These are phyloP conservation scores for Przewalskia tangutica DNA, from an alignment of 257 asterid species.

Conservation along the genomic window DNA sequence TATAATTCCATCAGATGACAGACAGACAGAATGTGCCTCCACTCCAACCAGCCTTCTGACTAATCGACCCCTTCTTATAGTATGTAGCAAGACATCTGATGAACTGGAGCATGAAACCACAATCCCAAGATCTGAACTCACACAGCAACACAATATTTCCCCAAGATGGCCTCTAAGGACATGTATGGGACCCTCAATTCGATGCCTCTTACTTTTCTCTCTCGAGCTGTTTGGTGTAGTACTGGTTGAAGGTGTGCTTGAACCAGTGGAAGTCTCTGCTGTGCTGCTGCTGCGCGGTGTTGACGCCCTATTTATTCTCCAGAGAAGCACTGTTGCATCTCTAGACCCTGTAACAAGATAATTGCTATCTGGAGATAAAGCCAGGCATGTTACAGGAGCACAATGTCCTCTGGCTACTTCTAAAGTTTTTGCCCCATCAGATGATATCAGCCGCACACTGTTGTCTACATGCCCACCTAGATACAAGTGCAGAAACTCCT, in stretches of 20 bases:
- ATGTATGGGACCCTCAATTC: constrained; percentile 89
- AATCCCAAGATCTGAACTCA: constrained; percentile 90
- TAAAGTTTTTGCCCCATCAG: constrained; percentile 89
- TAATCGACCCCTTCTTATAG: constrained; percentile 76
- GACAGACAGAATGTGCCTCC: constrained; percentile 71
- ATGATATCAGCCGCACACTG: constrained; percentile 78
- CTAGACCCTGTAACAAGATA: constrained; percentile 91
- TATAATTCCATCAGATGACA: constrained; percentile 77
- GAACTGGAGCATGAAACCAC: constrained; percentile 80
- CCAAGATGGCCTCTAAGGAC: constrained; percentile 87
- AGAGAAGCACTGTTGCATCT: constrained; percentile 73
- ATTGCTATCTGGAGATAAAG: constrained; percentile 72
- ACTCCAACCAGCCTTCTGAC: constrained; percentile 65
- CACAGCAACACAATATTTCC: constrained; percentile 73
- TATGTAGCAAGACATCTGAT: constrained; percentile 76
- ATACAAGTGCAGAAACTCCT: constrained; percentile 7
- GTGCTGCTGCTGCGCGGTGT: constrained; percentile 35
- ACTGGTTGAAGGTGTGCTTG: constrained; percentile 48
- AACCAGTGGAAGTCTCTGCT: constrained; percentile 44
- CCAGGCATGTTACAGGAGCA: constrained; percentile 87
- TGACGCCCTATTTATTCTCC: constrained; percentile 70
- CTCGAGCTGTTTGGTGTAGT: constrained; percentile 29
- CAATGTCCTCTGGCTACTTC: constrained; percentile 95
- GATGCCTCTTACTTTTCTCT: constrained; percentile 39
- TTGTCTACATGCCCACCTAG: constrained; percentile 94